These are phyloP conservation scores for Ceratonia siliqua DNA, from an alignment of 306 rosid species.

Conservation along the genomic window DNA sequence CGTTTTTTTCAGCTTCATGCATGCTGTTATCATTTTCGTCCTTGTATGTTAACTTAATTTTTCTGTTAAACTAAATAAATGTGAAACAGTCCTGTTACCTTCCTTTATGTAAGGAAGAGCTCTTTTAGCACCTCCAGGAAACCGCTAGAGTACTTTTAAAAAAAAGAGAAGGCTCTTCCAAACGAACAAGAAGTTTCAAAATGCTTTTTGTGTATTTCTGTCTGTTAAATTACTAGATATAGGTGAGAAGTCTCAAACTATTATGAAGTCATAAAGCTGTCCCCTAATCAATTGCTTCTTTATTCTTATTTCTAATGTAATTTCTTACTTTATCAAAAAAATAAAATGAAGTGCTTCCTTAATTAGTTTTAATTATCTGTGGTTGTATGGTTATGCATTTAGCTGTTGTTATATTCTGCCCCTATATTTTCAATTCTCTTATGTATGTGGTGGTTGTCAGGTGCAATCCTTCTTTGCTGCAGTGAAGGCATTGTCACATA, in stretches of 20 bases:
- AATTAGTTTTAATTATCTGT: neutral
- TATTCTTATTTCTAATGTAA: neutral
- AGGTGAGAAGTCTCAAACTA: neutral
- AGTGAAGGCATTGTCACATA: conserved; percentile 83
- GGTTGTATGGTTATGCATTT: neutral
- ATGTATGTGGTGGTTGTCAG: conserved; percentile 41
- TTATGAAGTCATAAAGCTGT: neutral
- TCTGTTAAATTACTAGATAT: conserved; percentile 18
- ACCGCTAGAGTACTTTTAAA: neutral
- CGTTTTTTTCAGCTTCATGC: neutral
- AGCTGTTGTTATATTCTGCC: neutral
- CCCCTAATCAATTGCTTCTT: neutral
- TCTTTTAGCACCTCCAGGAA: neutral
- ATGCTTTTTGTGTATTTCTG: neutral
- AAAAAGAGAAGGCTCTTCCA: neutral
- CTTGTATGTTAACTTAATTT: neutral
- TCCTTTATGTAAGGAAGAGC: conserved; percentile 9
- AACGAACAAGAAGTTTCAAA: neutral
- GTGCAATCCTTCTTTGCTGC: conserved; percentile 93
- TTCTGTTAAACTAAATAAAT: conserved; percentile 5
- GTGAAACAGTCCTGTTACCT: neutral
- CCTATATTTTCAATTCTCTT: neutral
- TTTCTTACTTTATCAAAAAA: neutral
- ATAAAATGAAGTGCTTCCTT: neutral
- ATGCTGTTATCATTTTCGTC: neutral